Percentiles rank a stretch among this genome's conserved stretches.
Conservation (phyloP, 2,329 filamentous ascomycete genomes). For the Aspergillus quadricinctus region DNA sequence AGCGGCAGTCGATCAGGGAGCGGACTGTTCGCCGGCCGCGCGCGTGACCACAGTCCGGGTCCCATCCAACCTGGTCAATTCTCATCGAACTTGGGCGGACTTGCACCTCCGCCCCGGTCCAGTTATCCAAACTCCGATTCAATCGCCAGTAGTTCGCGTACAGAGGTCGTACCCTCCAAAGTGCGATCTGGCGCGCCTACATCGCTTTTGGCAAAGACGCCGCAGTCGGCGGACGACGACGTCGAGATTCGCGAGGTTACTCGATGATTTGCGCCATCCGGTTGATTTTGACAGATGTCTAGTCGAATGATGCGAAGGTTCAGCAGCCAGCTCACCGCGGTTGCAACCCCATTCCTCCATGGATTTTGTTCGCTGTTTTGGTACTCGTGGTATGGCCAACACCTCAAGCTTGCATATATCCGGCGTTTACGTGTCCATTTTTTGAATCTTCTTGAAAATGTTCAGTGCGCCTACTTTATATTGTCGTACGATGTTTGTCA, state of each 20-base stretch:
- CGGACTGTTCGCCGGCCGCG: conserved; percentile 15
- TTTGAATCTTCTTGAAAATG: background rate
- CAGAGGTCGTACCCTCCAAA: conserved; percentile 18
- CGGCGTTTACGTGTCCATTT: conserved; percentile 12
- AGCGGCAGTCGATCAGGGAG: conserved; percentile 19
- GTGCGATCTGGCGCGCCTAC: conserved; percentile 10
- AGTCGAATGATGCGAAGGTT: background rate
- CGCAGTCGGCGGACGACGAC: conserved; percentile 13
- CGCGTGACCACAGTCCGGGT: conserved; percentile 12
- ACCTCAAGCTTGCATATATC: conserved; percentile 13
- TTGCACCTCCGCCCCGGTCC: conserved; percentile 10
- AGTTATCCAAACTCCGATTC: conserved; percentile 18
- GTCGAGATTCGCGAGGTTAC: conserved; percentile 25
- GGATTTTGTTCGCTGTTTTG: background rate
- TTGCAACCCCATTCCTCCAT: background rate
- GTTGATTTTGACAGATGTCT: background rate
- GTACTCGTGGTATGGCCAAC: background rate
- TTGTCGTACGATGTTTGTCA: background rate
- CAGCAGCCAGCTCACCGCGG: too few species aligned
- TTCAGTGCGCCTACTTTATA: background rate
- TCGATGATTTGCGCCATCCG: conserved; percentile 2
- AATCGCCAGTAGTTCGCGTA: conserved; percentile 26
- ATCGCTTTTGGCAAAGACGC: conserved; percentile 21
- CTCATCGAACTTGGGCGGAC: conserved; percentile 11
- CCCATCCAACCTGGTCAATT: conserved; percentile 10